phyloP scores from a whole-genome alignment of 2,329 filamentous ascomycete species.

The Alternaria rosae region DNA sequence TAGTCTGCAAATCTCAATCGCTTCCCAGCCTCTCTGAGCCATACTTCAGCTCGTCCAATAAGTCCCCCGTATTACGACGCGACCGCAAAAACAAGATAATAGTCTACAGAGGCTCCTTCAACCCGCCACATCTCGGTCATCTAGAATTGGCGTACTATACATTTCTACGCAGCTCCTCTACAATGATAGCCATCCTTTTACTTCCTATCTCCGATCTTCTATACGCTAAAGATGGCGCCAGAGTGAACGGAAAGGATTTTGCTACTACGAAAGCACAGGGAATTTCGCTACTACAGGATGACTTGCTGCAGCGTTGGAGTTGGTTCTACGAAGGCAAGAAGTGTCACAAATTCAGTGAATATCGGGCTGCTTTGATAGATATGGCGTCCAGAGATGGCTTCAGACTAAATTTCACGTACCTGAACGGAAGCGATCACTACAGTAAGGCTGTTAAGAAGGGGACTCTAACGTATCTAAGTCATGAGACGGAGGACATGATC shows the following conservation, averaged over 20 bases:
- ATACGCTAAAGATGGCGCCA: not conserved
- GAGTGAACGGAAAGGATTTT: not conserved
- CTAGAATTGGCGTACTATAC: not conserved
- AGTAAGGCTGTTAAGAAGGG: no score
- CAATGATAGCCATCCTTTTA: not conserved
- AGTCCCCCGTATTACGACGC: not conserved
- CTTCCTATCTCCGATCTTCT: not conserved
- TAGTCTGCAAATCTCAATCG: not conserved
- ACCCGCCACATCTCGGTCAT: not conserved
- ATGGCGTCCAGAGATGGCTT: no score
- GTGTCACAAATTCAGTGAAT: no score
- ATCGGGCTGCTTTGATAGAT: no score
- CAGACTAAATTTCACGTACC: no score
- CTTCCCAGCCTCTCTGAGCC: not conserved
- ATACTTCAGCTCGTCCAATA: not conserved
- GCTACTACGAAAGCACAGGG: not conserved
- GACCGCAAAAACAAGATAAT: not conserved
- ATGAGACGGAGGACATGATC: no score
- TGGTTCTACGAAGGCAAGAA: not conserved
- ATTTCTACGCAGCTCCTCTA: not conserved
- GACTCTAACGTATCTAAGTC: no score
- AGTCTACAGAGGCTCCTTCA: not conserved
- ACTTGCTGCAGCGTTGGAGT: not conserved
- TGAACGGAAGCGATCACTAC: no score
- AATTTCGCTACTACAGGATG: not conserved